Base-by-base conservation (phyloP, 805 yeast genomes). In the Blastobotrys attinorum region DNA sequence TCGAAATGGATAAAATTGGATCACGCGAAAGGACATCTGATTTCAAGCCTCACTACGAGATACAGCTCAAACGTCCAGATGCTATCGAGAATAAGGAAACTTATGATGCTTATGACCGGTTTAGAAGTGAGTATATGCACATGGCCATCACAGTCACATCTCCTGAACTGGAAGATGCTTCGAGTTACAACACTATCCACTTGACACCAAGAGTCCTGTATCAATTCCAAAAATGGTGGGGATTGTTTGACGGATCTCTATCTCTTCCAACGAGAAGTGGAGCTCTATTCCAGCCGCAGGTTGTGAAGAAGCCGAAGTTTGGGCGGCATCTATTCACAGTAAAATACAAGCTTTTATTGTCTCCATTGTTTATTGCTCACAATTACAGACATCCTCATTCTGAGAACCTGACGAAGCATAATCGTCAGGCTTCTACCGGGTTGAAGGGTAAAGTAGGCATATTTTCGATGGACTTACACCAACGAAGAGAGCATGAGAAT, bases 211-310 rank as follows among this genome's bases (percentile, higher is more conserved):
- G 67, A 3, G 73, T 80, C 0, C 70, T 90, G 51, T 58, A 65
- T 5, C 83, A 79, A 47, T 88, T 92, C 64, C 79, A 77, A 55
- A 58, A 62, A 3, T 92, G 97, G 97, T 89, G 96, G 95, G 63
- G 65, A 27, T 72, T 84, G 51, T 90, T 90, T 61, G 74, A 81
- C n/a, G 81, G 90, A 21, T 79, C 81, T 44, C 70, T 83, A 52
- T 77, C 87, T 42, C 67, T 89, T 17, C 96, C 97, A 0, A 74
- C 87, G 13, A 73, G 94, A 41, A 71, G 75, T 37, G 97, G 97
- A 0, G 61, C 64, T 1, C 57, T 92, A 20, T 90, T 86, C 66
- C 63, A 53, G 39, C 42, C 46, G 4, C 31, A 22, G 20, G 22
- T 21, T 15, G 23, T 31, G n/a, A 16, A 48, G 25, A 59, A 57